Percentiles rank a stretch among this genome's conserved stretches.
These are phyloP conservation scores for Euphorbia lathyris DNA, from an alignment of 345 rosid genomes.

Conservation along the genomic window DNA sequence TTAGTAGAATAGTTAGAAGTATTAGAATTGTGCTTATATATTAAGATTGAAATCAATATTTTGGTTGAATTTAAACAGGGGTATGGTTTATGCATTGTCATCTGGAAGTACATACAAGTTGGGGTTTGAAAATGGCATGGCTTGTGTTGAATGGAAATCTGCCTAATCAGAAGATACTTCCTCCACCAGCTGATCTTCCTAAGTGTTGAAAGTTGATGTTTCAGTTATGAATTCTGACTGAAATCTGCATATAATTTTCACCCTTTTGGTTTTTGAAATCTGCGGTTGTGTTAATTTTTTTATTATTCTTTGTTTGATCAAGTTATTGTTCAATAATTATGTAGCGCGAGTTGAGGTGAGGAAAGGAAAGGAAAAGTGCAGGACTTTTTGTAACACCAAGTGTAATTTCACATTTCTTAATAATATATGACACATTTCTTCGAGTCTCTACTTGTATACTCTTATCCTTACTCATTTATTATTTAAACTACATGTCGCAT, in stretches of 20 bases:
- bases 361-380: neutral
- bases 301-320: neutral
- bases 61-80: neutral
- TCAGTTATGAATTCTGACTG: neutral
- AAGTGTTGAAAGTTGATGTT: constrained; percentile 1
- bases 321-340: constrained; percentile 2
- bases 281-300: neutral
- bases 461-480: too few species aligned
- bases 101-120: constrained; percentile 28
- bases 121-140: constrained; percentile 34
- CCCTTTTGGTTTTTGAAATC: constrained; percentile 10
- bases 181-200: constrained; percentile 23
- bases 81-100: constrained; percentile 32
- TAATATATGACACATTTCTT: neutral
- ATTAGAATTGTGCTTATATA: too few species aligned
- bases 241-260: neutral
- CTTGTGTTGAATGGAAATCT: constrained; percentile 25
- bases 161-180: constrained; percentile 24
- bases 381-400: neutral
- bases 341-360: neutral
- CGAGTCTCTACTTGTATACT: too few species aligned
- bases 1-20: neutral
- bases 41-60: too few species aligned
- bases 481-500: too few species aligned
- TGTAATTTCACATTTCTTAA: constrained; percentile 1